Evolutionary conservation across 768 basidiomycete genomes (phyloP).

Genomic region (Clitopilus hobsonii): DNA sequence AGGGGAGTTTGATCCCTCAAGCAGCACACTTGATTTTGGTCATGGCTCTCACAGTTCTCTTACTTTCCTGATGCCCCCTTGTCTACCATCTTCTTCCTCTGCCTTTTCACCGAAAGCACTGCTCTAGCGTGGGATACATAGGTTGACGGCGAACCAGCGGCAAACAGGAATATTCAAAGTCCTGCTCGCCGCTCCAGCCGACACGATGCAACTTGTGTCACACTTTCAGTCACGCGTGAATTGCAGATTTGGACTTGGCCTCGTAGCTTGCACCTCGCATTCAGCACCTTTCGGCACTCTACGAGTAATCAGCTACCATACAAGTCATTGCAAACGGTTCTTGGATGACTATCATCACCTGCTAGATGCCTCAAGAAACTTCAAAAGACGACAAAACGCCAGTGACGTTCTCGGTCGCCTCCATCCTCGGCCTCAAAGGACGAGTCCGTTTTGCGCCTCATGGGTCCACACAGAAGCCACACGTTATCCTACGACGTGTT

Average conservation of each 20-base stretch:
- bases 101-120: no score
- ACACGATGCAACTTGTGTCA: no score
- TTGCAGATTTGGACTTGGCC: background rate
- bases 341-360: background rate
- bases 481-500: slow-evolving; percentile 64
- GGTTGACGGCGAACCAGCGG: no score
- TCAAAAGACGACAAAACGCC: background rate
- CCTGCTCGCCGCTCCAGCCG: background rate
- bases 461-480: slow-evolving; percentile 62
- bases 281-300: background rate
- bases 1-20: no score
- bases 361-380: background rate
- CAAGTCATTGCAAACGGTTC: background rate
- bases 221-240: background rate
- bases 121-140: no score
- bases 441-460: slow-evolving; percentile 62
- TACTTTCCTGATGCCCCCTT: no score
- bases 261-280: background rate
- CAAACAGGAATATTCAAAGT: no score
- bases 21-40: no score
- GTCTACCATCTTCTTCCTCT: no score
- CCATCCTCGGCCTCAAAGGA: slow-evolving; percentile 59
- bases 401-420: slow-evolving; percentile 32
- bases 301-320: background rate
- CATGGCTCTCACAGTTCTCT: no score